These are phyloP conservation scores for Chlamydomonas reinhardtii DNA, from an alignment of 163 green algal species.

Conservation along the genomic window DNA sequence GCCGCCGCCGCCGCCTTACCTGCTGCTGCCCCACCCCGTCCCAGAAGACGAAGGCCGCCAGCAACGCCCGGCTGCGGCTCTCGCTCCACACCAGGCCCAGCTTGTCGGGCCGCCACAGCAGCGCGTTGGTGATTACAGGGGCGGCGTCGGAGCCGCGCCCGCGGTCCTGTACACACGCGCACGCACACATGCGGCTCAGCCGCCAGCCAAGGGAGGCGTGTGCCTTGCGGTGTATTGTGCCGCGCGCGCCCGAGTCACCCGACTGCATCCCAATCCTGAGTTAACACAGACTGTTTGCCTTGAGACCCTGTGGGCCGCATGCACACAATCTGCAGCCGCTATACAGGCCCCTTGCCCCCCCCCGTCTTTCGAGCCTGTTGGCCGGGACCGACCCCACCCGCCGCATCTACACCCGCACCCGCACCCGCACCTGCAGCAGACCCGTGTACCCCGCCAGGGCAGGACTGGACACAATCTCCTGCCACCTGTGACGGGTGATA, in stretches of 20 bases:
- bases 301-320: too few relatives aligned
- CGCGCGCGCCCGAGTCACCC: too few relatives aligned
- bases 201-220: too few relatives aligned
- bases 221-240: too few relatives aligned
- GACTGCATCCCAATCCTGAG: too few relatives aligned
- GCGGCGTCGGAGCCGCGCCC: background rate
- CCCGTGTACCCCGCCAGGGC: slow-evolving; percentile 20
- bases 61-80: slow-evolving; percentile 47
- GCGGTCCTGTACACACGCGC: slow-evolving; percentile 15
- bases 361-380: too few relatives aligned
- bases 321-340: too few relatives aligned
- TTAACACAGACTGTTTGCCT: background rate
- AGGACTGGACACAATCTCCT: slow-evolving; percentile 10
- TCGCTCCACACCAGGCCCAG: slow-evolving; percentile 45
- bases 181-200: too few relatives aligned
- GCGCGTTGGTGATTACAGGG: slow-evolving; percentile 15
- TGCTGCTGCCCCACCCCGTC: slow-evolving; percentile 39
- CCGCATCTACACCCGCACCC: too few relatives aligned
- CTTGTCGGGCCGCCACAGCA: slow-evolving; percentile 38
- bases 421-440: slow-evolving; percentile 6
- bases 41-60: slow-evolving; percentile 45
- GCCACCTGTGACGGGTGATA: background rate
- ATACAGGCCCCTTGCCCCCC: too few relatives aligned
- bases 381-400: too few relatives aligned
- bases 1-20: background rate